These are phyloP conservation scores for Gracilariopsis chorda DNA, from an alignment of 23 red algal species.

Conservation along the genomic window DNA sequence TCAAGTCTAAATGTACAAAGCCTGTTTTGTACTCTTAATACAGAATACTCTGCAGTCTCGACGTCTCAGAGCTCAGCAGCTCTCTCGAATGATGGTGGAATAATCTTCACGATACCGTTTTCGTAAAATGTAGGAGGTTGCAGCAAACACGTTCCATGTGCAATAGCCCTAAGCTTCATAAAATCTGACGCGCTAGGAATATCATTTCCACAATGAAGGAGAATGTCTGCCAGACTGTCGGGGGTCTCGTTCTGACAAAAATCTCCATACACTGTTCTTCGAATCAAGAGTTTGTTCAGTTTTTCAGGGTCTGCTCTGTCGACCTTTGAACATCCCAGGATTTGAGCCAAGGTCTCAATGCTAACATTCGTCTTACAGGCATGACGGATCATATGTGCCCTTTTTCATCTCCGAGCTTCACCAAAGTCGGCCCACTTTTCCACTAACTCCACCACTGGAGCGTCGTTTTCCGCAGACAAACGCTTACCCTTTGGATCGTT, in stretches of 20 bases:
- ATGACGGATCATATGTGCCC: background rate
- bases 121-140: slow-evolving; percentile 26
- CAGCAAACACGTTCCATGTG: background rate
- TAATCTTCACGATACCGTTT: too few relatives aligned
- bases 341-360: background rate
- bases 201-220: background rate
- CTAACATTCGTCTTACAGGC: background rate
- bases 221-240: background rate
- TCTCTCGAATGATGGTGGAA: too few relatives aligned
- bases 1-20: too few relatives aligned
- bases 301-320: background rate
- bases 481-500: too few relatives aligned
- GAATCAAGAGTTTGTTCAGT: background rate
- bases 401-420: background rate
- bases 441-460: background rate
- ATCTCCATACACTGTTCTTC: slow-evolving; percentile 24
- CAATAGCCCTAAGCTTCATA: background rate
- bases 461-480: background rate
- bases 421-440: background rate
- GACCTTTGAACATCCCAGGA: background rate
- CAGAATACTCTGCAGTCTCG: too few relatives aligned
- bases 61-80: too few relatives aligned
- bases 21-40: too few relatives aligned
- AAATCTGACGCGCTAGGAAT: background rate
- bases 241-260: slow-evolving; percentile 48